A percentile compares a stretch with the other conserved stretches of the same genome.
phyloP scores from a whole-genome alignment of 176 grass and related monocot genomes.

The Elaeis guineensis region DNA sequence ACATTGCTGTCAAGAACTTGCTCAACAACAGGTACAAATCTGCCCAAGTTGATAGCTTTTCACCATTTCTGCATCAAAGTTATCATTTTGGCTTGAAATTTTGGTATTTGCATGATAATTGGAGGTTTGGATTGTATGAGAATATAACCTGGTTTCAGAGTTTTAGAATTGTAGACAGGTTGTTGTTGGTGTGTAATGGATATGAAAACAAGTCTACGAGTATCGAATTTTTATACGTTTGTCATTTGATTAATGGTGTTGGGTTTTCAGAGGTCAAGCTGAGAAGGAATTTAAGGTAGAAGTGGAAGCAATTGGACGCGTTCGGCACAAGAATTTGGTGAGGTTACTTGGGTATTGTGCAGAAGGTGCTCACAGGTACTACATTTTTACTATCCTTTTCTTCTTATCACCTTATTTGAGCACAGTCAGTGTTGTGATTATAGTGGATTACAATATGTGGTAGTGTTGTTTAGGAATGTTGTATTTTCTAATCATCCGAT shows the following conservation, averaged over 20 bases:
- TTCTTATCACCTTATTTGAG: no score
- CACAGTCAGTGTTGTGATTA: no score
- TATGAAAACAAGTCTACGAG: no score
- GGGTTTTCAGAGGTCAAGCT: slow-evolving; percentile 15
- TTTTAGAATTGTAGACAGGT: no score
- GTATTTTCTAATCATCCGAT: no score
- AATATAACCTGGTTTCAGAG: no score
- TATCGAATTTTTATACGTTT: no score
- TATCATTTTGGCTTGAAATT: slow-evolving; percentile 11
- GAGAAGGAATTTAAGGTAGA: slow-evolving; percentile 19
- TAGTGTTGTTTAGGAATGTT: no score
- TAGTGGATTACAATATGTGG: no score
- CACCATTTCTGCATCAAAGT: slow-evolving; percentile 3
- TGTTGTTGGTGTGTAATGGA: no score
- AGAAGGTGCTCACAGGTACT: slow-evolving; percentile 37
- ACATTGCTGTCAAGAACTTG: slow-evolving; percentile 87
- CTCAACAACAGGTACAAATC: slow-evolving; percentile 74
- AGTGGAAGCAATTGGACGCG: slow-evolving; percentile 17
- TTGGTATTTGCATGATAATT: no score
- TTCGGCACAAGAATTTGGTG: slow-evolving; percentile 17
- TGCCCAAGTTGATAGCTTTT: slow-evolving; percentile 14
- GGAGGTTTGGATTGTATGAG: no score
- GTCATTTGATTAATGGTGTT: not conserved
- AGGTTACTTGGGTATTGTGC: slow-evolving; percentile 16
- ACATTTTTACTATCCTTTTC: not conserved